phyloP scores from a whole-genome alignment of 2,329 filamentous ascomycete species.

The Orbilia brochopaga region DNA sequence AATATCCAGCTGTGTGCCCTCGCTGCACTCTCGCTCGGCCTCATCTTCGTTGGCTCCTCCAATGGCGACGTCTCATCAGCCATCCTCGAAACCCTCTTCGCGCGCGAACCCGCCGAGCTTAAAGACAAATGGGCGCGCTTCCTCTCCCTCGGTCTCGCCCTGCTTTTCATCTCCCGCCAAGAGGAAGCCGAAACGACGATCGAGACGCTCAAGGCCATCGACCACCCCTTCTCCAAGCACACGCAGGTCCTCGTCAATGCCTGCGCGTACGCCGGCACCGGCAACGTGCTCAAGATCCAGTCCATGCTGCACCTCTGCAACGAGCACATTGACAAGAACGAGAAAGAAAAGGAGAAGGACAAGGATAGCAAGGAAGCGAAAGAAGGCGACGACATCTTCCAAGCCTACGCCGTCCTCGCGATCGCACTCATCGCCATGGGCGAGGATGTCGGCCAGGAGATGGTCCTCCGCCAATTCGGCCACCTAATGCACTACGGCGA shows the following conservation, averaged over 20 bases:
- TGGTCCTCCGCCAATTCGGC: conserved; percentile 96
- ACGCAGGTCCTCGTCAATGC: conserved; percentile 93
- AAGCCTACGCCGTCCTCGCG: conserved; percentile 93
- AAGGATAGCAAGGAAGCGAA: conserved; percentile 40
- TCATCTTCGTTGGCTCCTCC: conserved; percentile 91
- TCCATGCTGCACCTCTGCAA: conserved; percentile 98
- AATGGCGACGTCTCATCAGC: conserved; percentile 89
- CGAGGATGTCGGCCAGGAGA: conserved; percentile 96
- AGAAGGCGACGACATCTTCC: conserved; percentile 87
- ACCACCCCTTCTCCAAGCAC: conserved; percentile 96
- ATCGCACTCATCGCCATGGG: conserved; percentile 96
- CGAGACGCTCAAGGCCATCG: conserved; percentile 94
- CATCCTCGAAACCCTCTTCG: conserved; percentile 88
- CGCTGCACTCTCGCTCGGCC: conserved; percentile 86
- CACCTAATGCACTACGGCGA: conserved; percentile 99
- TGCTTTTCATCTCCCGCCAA: conserved; percentile 94
- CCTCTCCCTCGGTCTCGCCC: conserved; percentile 87
- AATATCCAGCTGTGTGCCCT: conserved; percentile 97
- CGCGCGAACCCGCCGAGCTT: conserved; percentile 81
- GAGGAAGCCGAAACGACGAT: conserved; percentile 98
- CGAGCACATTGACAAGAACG: conserved; percentile 91
- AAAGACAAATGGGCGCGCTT: conserved; percentile 99
- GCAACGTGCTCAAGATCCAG: conserved; percentile 94
- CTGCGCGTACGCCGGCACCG: conserved; percentile 96
- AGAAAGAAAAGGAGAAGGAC: conserved; percentile 82